Base-by-base conservation (phyloP, 2,329 filamentous ascomycete species). In the Ascochyta pisi region DNA sequence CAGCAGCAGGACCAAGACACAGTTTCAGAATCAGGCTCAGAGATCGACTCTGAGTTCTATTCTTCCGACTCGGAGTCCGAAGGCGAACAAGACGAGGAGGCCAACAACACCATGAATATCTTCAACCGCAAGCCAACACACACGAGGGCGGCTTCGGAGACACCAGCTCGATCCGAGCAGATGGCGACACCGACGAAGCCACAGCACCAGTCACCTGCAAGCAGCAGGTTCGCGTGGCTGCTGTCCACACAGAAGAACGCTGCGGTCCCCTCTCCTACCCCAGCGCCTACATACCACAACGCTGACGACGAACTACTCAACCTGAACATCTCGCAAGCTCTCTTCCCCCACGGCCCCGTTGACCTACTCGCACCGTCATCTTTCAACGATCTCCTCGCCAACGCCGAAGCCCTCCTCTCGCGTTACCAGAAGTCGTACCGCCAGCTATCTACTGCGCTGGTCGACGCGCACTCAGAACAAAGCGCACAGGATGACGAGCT, bases 401-500 rank as follows among this genome's bases (percentile, higher is more conserved):
- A 84, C 62, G 85, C 85, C 41, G 83, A 84, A 63, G 74, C 73
- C n/a, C 73, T 86, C 1, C 76, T 87, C 41, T 73, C 77, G 49
- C 78, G 80, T 27, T 80, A 86, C 66, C 85, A 87, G 69, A 71
- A 74, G 4, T 83, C 84, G 3, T 86, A 88, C 70, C 82, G 81
- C 59, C 61, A 71, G 34, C 64, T 75, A 8, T 74, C 71, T 13
- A 69, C 69, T 19, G 65, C 68, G 2, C 73, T 87, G 39, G 78
- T 80, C 35, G 79, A 83, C 57, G 77, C 80, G 3, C 73, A 80
- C 33, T 82, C 81, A 4, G 84, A 86, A 62, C 82, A 84, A 56
- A 82, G 80, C 47, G 82, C 82, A 10, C 82, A 84, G 62, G 77
- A 79, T n/a, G 85, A 87, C 60, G 86, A 88, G 68, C 77, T 85